Evolutionary conservation across 768 basidiomycete genomes (phyloP).

Genomic region (Mycena epipterygia): DNA sequence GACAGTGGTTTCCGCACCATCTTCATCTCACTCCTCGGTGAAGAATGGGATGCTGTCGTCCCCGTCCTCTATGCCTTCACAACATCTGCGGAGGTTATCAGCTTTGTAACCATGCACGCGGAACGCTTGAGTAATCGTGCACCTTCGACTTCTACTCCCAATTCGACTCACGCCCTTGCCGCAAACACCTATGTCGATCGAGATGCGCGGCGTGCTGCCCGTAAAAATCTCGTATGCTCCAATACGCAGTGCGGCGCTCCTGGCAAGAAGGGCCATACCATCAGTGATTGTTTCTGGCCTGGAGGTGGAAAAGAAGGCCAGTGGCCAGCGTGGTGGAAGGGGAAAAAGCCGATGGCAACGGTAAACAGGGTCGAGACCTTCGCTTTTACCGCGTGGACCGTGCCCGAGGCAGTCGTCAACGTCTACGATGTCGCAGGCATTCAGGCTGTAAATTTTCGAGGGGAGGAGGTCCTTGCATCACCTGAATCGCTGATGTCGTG

Average conservation of each 20-base stretch:
- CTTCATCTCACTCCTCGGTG: no score
- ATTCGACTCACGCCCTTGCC: no score
- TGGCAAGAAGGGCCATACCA: constrained; percentile 2
- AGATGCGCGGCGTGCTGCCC: constrained; percentile 11
- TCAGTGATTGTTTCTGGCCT: constrained; percentile 26
- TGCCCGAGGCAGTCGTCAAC: neutral
- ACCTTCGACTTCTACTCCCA: neutral
- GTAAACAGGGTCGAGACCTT: no score
- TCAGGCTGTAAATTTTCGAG: neutral
- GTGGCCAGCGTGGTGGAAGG: constrained; percentile 26
- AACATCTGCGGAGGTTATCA: constrained; percentile 27
- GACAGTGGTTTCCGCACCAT: neutral
- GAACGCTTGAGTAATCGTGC: neutral
- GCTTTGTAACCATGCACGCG: constrained; percentile 19
- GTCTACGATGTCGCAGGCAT: neutral
- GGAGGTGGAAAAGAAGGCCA: constrained; percentile 31
- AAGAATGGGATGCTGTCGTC: constrained; percentile 31
- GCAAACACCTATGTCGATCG: neutral
- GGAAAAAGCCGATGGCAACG: no score
- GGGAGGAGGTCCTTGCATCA: constrained; percentile 13
- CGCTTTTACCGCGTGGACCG: no score
- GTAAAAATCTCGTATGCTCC: constrained; percentile 11
- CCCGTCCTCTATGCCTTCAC: constrained; percentile 9
- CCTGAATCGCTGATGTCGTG: constrained; percentile 20
- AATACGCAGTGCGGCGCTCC: constrained; percentile 15